Percentiles rank a stretch among this genome's conserved stretches.
phyloP scores from a whole-genome alignment of 192 early-diverging fungal genomes.

The Gryganskiella cystojenkinii region DNA sequence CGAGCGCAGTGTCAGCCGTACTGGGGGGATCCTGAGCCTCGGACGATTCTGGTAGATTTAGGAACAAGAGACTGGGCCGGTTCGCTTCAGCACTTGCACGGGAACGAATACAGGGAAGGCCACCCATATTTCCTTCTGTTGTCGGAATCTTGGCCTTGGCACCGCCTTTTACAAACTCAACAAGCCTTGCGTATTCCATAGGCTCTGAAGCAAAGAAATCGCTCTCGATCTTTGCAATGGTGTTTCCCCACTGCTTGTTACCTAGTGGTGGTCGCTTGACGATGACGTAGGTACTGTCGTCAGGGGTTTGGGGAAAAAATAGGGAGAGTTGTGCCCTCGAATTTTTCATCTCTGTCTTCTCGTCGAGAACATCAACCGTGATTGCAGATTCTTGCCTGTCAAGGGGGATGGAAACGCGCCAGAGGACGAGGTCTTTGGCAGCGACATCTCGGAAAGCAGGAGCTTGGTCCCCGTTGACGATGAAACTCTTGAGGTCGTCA shows the following conservation, averaged over 20 bases:
- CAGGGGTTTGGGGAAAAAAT: neutral
- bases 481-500: neutral
- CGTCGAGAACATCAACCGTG: too few relatives aligned
- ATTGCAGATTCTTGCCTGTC: too few relatives aligned
- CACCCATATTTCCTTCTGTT: slow-evolving; percentile 13
- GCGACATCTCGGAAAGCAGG: neutral
- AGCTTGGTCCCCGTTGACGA: neutral
- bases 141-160: slow-evolving; percentile 12
- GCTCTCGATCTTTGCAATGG: slow-evolving; percentile 11
- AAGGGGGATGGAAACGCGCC: neutral
- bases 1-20: slow-evolving; percentile 20
- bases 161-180: slow-evolving; percentile 5
- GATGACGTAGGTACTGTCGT: neutral
- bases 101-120: slow-evolving; percentile 4
- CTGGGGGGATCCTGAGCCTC: slow-evolving; percentile 25
- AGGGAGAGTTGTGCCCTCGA: too few relatives aligned
- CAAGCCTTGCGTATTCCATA: slow-evolving; percentile 7
- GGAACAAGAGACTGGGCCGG: slow-evolving; percentile 30
- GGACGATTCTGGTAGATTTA: slow-evolving; percentile 24
- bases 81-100: slow-evolving; percentile 2
- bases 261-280: slow-evolving; percentile 1
- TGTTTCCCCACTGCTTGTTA: slow-evolving; percentile 2
- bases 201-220: slow-evolving; percentile 14
- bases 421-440: neutral
- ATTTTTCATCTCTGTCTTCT: too few relatives aligned